Evolutionary conservation across 805 yeast species (phyloP).

Genomic region (Candida coquimbonensis): DNA sequence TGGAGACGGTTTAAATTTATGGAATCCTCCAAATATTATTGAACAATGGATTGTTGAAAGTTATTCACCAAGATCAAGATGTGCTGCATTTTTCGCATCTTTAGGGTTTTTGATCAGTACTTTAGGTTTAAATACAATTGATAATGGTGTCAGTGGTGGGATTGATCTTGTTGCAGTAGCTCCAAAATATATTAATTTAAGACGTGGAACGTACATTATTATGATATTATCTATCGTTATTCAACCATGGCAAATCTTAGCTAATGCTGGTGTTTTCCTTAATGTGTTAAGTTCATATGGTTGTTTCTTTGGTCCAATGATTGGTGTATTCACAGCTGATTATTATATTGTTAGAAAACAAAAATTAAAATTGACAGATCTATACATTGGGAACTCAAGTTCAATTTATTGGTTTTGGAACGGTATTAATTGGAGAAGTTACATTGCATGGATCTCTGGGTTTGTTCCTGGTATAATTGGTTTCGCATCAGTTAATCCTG

Average conservation of each 20-base stretch:
- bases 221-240: slow-evolving; percentile 63
- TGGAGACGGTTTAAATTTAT: slow-evolving; percentile 28
- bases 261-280: slow-evolving; percentile 21
- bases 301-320: slow-evolving; percentile 38
- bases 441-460: slow-evolving; percentile 32
- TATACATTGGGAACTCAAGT: slow-evolving; percentile 27
- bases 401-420: slow-evolving; percentile 36
- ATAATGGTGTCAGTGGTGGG: slow-evolving; percentile 41
- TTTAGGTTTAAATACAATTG: slow-evolving; percentile 31
- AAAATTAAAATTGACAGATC: slow-evolving; percentile 33
- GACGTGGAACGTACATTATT: slow-evolving; percentile 61
- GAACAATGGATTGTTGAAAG: slow-evolving; percentile 33
- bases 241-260: slow-evolving; percentile 59
- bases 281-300: slow-evolving; percentile 22
- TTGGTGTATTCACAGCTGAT: slow-evolving; percentile 32
- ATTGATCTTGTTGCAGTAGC: slow-evolving; percentile 40
- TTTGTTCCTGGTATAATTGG: slow-evolving; percentile 38
- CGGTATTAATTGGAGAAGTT: slow-evolving; percentile 39
- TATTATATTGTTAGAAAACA: slow-evolving; percentile 31
- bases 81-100: slow-evolving; percentile 40
- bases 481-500: slow-evolving; percentile 24
- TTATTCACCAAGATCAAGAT: slow-evolving; percentile 34
- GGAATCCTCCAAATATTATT: slow-evolving; percentile 41
- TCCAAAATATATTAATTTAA: slow-evolving; percentile 53
- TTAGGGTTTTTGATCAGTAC: slow-evolving; percentile 29